Percentiles rank a stretch among this genome's conserved stretches.
These are phyloP conservation scores for Termitomyces sp. DNA, from an alignment of 768 basidiomycete species.

Conservation along the genomic window DNA sequence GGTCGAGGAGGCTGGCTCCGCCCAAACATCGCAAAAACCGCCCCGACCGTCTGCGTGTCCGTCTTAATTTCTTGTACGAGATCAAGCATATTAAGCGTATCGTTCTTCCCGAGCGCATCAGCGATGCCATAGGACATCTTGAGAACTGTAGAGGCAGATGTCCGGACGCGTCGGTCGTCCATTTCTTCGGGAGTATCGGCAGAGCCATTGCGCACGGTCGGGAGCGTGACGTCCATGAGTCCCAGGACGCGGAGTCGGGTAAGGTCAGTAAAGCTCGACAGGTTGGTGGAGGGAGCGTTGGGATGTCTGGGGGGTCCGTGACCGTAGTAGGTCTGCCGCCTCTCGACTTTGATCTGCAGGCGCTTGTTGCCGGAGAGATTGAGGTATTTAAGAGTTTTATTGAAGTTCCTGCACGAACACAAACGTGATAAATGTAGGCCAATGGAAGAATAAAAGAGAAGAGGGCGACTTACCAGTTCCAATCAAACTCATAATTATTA, in stretches of 20 bases:
- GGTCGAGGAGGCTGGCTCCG: constrained; percentile 46
- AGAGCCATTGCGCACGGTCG: constrained; percentile 40
- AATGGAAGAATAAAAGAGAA: background rate
- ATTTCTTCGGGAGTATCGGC: constrained; percentile 76
- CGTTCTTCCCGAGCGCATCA: constrained; percentile 78
- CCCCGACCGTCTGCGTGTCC: constrained; percentile 67
- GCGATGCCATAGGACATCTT: constrained; percentile 96
- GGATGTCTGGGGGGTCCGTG: constrained; percentile 19
- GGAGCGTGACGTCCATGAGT: constrained; percentile 94
- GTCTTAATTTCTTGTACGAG: constrained; percentile 74
- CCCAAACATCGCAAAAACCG: constrained; percentile 96
- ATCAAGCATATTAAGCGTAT: constrained; percentile 86
- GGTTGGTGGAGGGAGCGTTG: constrained; percentile 4
- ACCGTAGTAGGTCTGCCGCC: constrained; percentile 14
- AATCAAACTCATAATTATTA: constrained; percentile 97
- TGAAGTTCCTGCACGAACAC: constrained; percentile 77
- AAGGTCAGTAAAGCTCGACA: constrained; percentile 88
- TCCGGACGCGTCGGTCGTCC: constrained; percentile 88
- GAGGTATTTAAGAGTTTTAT: constrained; percentile 86
- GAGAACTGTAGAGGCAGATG: constrained; percentile 83
- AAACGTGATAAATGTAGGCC: background rate
- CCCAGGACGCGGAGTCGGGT: constrained; percentile 82
- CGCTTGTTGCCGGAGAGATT: constrained; percentile 97
- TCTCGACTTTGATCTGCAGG: constrained; percentile 76
- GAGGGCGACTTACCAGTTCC: constrained; percentile 79